Evolutionary conservation across 768 basidiomycete species (phyloP), one percentile per base, ranked within the genome.

Genomic region (Clitopilus hobsonii): DNA sequence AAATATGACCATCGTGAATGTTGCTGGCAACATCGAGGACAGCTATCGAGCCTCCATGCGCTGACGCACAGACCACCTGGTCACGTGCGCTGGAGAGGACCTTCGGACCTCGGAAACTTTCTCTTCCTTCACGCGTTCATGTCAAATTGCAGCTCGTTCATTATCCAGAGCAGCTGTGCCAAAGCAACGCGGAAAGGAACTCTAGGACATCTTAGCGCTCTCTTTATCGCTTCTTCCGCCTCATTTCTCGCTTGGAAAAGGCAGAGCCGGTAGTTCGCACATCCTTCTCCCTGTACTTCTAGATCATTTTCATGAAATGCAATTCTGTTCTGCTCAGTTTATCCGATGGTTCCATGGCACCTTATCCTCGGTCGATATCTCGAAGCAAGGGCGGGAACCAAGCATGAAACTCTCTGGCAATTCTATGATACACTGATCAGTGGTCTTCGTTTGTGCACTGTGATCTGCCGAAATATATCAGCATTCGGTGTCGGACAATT

Each of bases 131-230:
- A 41, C 50, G 61, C 61, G 53, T 54, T 63, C 61, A 63, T 18
- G 61, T 63, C 61, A 63, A 63, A 63, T 63, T 63, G 57, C 61
- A 59, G 54, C 59, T 41, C 18, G 51, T 47, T 36, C 49, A 55
- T 49, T 47, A 53, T 38, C 23, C 23, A 49, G 57, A 48, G 28
- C 26, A 55, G 50, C 51, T 58, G 61, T 63, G 61, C 61, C 61
- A 58, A 59, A 63, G 61, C 51, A 63, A 59, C 55, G 61, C 61
- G 55, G 55, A 60, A 57, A 63, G 32, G 20, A 36, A 59, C 48
- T 36, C 25, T 26, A 58, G 61, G 56, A 60, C 60, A 57, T 63
- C 61, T 63, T 55, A 63, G 61, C 54, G 61, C 61, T 63, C 61
- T 57, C 58, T 55, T 27, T 52, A 38, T 48, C 57, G 52, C 52